Percentiles rank a stretch among this genome's conserved stretches.
Evolutionary conservation across 305 asterid genomes (phyloP).

Genomic region (Nicotiana rustica): DNA sequence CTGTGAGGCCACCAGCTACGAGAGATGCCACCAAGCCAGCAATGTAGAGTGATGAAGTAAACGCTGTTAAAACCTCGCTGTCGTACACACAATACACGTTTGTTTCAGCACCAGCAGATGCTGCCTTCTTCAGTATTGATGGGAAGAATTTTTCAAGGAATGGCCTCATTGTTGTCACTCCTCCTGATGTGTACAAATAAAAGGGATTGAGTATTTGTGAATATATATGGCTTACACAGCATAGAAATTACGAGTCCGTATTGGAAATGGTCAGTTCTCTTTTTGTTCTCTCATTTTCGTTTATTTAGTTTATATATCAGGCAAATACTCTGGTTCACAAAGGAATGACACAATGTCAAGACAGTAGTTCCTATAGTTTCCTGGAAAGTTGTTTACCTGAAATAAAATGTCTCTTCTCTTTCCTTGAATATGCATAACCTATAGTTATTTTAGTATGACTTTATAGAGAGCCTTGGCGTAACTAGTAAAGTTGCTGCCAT

Average conservation of each 20-base stretch:
- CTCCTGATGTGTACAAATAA: constrained; percentile 12
- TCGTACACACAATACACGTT: constrained; percentile 37
- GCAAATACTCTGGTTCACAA: not conserved
- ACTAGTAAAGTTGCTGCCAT: no score
- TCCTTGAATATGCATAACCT: not conserved
- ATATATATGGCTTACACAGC: not conserved
- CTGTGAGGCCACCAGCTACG: constrained; percentile 28
- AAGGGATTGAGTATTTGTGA: not conserved
- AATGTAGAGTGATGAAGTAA: constrained; percentile 39
- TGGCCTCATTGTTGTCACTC: constrained; percentile 40
- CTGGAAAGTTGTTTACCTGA: not conserved
- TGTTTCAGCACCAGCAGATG: not conserved
- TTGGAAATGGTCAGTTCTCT: not conserved
- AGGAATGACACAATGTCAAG: not conserved
- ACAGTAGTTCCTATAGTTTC: not conserved
- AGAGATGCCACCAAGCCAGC: constrained; percentile 35
- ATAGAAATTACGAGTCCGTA: not conserved
- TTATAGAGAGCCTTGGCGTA: no score
- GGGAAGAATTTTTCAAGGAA: constrained; percentile 41
- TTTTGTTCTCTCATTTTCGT: not conserved
- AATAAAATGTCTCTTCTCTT: not conserved
- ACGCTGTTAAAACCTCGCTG: constrained; percentile 33
- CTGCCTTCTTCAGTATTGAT: constrained; percentile 32
- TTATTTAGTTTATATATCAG: not conserved
- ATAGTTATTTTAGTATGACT: not conserved